Conservation (phyloP, 352 stramenopile genomes). For the Phytophthora citricola region DNA sequence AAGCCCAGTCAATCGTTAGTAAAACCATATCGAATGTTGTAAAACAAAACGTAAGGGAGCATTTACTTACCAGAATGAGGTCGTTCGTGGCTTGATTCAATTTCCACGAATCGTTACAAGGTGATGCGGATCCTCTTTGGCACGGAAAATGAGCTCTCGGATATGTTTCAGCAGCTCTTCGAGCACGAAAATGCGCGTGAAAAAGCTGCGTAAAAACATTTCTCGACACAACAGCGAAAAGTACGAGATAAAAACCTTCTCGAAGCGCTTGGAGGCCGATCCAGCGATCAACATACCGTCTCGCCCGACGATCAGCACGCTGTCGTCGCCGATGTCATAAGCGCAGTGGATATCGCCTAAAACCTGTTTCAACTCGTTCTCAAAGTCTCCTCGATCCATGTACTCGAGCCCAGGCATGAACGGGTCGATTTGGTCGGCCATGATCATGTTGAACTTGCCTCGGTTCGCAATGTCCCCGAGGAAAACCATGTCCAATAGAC, state of each 20-base stretch:
- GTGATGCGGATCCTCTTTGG: constrained; percentile 88
- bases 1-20: neutral
- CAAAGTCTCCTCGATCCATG: constrained; percentile 97
- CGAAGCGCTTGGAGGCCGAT: constrained; percentile 92
- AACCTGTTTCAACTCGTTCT: constrained; percentile 97
- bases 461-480: constrained; percentile 91
- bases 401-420: constrained; percentile 96
- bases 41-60: neutral
- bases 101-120: constrained; percentile 83
- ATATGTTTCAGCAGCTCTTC: constrained; percentile 95
- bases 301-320: constrained; percentile 94
- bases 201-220: constrained; percentile 97
- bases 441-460: constrained; percentile 98
- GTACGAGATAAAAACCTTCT: constrained; percentile 95
- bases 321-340: constrained; percentile 96
- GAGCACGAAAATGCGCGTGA: constrained; percentile 95
- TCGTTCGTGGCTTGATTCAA: constrained; percentile 92
- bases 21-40: too few species aligned
- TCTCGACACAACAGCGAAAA: constrained; percentile 95
- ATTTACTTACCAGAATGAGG: constrained; percentile 79
- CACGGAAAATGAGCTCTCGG: constrained; percentile 88
- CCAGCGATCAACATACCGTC: constrained; percentile 94
- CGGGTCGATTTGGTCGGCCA: constrained; percentile 96
- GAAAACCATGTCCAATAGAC: constrained; percentile 95
- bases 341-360: constrained; percentile 51